Evolutionary conservation across 805 yeast species (phyloP).

Genomic region (Metschnikowia hibisci): DNA sequence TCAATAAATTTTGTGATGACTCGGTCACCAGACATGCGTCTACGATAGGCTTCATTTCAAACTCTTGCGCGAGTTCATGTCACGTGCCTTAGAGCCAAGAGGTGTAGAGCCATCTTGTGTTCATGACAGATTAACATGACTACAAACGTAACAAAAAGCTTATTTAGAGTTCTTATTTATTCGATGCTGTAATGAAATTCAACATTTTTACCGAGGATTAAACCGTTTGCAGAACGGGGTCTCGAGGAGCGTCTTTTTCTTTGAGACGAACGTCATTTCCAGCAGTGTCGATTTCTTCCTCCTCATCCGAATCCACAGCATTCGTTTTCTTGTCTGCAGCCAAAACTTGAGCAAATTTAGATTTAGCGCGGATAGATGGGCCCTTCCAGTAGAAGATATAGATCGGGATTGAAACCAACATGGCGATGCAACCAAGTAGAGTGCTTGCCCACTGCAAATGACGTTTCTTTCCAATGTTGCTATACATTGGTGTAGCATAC

Average conservation of each 20-base stretch:
- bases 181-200: neutral
- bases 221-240: neutral
- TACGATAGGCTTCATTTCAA: no score
- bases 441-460: constrained; percentile 40
- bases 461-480: constrained; percentile 25
- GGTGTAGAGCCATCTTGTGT: no score
- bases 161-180: no score
- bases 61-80: no score
- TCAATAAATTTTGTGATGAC: neutral
- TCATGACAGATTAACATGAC: no score
- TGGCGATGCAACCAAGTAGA: constrained; percentile 32
- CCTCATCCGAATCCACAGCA: constrained; percentile 11
- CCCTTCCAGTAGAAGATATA: constrained; percentile 41
- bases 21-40: neutral
- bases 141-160: no score
- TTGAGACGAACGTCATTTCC: neutral
- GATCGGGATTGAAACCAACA: constrained; percentile 33
- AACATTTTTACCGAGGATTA: neutral
- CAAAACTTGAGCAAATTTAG: constrained; percentile 36
- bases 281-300: constrained; percentile 5
- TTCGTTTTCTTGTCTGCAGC: constrained; percentile 23
- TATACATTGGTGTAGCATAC: constrained; percentile 37
- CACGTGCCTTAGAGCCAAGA: no score
- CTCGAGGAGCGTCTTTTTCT: constrained; percentile 3
- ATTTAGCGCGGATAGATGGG: constrained; percentile 29